Evolutionary conservation across 2,329 filamentous ascomycete genomes (phyloP).

Genomic region (Macrophomina pseudophaseolina): DNA sequence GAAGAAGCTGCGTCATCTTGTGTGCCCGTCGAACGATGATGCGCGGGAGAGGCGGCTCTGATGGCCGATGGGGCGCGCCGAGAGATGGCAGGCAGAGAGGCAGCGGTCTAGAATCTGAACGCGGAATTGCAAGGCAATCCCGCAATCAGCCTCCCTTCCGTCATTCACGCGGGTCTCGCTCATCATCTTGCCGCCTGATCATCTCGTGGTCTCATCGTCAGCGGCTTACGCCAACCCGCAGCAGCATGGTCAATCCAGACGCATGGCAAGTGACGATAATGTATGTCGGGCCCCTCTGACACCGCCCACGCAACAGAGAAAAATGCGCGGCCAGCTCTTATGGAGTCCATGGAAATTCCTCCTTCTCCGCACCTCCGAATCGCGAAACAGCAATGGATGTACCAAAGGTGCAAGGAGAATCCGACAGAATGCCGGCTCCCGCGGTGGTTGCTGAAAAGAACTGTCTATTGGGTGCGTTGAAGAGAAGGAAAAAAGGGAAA

Average conservation of each 20-base stretch:
- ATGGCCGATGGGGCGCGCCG: too few relatives aligned
- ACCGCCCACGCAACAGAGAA: constrained; percentile 26
- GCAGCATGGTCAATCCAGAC: background rate
- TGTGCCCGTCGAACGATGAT: too few relatives aligned
- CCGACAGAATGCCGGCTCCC: constrained; percentile 23
- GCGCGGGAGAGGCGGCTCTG: too few relatives aligned
- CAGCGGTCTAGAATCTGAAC: too few relatives aligned
- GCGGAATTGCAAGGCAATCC: too few relatives aligned
- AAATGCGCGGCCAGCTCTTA: constrained; percentile 28
- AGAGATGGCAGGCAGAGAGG: too few relatives aligned
- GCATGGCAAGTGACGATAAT: background rate
- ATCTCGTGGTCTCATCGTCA: background rate
- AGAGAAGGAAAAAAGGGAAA: background rate
- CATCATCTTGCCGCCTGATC: too few relatives aligned
- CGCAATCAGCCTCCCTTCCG: too few relatives aligned
- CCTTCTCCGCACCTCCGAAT: constrained; percentile 26
- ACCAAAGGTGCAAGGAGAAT: background rate
- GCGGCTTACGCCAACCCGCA: background rate
- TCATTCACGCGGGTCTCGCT: too few relatives aligned
- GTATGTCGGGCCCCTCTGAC: constrained; percentile 26
- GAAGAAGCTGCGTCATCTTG: background rate
- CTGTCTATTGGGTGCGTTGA: constrained; percentile 27
- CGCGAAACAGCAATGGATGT: constrained; percentile 25
- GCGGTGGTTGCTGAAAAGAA: constrained; percentile 27
- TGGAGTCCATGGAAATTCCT: constrained; percentile 1